Conservation (phyloP, 768 basidiomycete genomes). For the Hypholoma sublateritium region DNA sequence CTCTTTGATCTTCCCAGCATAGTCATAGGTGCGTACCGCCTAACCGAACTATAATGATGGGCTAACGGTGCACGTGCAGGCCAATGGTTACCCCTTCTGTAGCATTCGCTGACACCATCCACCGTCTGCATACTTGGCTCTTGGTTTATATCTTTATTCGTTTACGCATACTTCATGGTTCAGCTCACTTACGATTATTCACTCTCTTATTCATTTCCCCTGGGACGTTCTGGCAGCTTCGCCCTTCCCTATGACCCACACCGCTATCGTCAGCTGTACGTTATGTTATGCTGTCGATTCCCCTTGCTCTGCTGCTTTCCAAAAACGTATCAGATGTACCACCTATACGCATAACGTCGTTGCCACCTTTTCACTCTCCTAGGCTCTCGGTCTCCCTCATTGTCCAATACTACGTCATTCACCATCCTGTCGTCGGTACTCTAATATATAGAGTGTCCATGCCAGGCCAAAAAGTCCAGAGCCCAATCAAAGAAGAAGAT, state of each 20-base stretch:
- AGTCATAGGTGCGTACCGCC: constrained; percentile 66
- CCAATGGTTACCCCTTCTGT: constrained; percentile 86
- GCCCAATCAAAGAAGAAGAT: constrained; percentile 11
- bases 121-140: background rate
- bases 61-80: constrained; percentile 39
- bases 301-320: constrained; percentile 16
- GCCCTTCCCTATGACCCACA: constrained; percentile 7
- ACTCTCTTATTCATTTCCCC: constrained; percentile 4
- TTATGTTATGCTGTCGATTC: constrained; percentile 16
- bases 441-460: constrained; percentile 11
- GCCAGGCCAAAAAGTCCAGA: constrained; percentile 8
- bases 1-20: constrained; percentile 88
- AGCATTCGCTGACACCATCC: constrained; percentile 19
- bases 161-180: constrained; percentile 7
- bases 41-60: constrained; percentile 1
- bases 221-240: background rate
- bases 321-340: constrained; percentile 24
- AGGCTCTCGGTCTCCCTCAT: constrained; percentile 10
- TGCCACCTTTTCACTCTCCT: constrained; percentile 9
- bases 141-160: constrained; percentile 21
- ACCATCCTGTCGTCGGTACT: constrained; percentile 8
- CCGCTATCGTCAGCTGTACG: constrained; percentile 13
- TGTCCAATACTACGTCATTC: constrained; percentile 11
- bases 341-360: constrained; percentile 14
- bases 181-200: constrained; percentile 9